Evolutionary conservation across 768 basidiomycete genomes (phyloP).

Genomic region (Saitozyma sp.): DNA sequence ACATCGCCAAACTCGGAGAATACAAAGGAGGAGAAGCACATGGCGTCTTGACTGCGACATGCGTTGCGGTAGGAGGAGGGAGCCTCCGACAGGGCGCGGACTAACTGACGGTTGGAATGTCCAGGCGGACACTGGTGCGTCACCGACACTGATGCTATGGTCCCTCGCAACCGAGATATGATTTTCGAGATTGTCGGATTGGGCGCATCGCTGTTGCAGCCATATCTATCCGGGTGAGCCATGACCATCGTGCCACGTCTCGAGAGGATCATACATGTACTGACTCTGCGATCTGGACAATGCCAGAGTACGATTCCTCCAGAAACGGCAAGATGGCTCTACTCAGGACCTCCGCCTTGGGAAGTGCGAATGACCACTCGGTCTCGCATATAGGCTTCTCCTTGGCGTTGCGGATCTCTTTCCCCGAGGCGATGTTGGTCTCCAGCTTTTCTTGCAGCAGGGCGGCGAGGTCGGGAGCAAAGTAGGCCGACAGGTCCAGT

Average conservation of each 20-base stretch:
- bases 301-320: slow-evolving; percentile 2
- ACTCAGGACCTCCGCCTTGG: slow-evolving; percentile 12
- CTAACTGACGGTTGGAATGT: slow-evolving; percentile 15
- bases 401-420: background rate
- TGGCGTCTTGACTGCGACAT: slow-evolving; percentile 5
- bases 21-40: slow-evolving; percentile 21
- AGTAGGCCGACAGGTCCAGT: slow-evolving; percentile 5
- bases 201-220: slow-evolving; percentile 21
- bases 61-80: slow-evolving; percentile 18
- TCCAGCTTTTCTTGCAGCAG: slow-evolving; percentile 7
- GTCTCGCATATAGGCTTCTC: slow-evolving; percentile 14
- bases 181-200: slow-evolving; percentile 13
- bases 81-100: background rate
- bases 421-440: background rate
- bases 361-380: slow-evolving; percentile 29
- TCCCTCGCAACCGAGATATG: slow-evolving; percentile 1
- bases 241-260: no score
- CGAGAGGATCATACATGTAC: no score
- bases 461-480: slow-evolving; percentile 25
- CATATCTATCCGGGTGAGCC: slow-evolving; percentile 4
- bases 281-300: slow-evolving; percentile 18
- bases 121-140: slow-evolving; percentile 26
- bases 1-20: slow-evolving; percentile 22
- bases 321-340: slow-evolving; percentile 8
- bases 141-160: slow-evolving; percentile 12